These are phyloP conservation scores for Diaporthe helianthi DNA, from an alignment of 2,329 filamentous ascomycete genomes.

Conservation along the genomic window DNA sequence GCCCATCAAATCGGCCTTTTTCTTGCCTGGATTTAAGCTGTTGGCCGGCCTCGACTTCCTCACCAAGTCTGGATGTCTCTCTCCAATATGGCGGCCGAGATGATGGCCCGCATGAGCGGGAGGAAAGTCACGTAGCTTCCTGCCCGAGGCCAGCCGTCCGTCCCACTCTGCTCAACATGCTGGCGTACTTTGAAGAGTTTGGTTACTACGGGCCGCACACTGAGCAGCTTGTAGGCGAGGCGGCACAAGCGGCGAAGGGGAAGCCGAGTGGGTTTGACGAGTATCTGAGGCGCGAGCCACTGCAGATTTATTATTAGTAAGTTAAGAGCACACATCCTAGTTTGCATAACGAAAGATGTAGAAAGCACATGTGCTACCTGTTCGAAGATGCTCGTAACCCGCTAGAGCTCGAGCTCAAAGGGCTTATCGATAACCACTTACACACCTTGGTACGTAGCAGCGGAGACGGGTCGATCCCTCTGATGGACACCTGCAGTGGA, in stretches of 20 bases:
- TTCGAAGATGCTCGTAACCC: too few relatives aligned
- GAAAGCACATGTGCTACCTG: too few relatives aligned
- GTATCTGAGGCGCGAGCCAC: not conserved
- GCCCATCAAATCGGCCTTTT: slow-evolving; percentile 46
- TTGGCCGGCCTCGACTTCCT: too few relatives aligned
- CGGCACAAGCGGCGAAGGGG: not conserved
- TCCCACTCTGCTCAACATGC: not conserved
- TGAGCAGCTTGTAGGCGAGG: slow-evolving; percentile 2
- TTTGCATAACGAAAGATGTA: too few relatives aligned
- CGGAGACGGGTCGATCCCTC: slow-evolving; percentile 1
- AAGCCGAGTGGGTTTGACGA: not conserved
- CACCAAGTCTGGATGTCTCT: not conserved
- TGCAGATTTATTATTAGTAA: too few relatives aligned
- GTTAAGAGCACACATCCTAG: not conserved
- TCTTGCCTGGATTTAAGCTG: not conserved
- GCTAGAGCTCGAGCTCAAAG: too few relatives aligned
- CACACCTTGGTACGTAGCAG: too few relatives aligned
- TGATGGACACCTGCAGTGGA: not conserved
- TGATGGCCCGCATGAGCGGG: slow-evolving; percentile 44
- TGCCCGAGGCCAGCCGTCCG: not conserved
- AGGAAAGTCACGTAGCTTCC: slow-evolving; percentile 37
- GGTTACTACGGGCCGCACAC: not conserved
- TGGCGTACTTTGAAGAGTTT: slow-evolving; percentile 9
- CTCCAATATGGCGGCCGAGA: slow-evolving; percentile 37
- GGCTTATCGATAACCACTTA: slow-evolving; percentile 21